Evolutionary conservation across 106 monocot genomes (phyloP), one percentile per base, ranked within the genome.

Genomic region (Dendrobium chrysotoxum): DNA sequence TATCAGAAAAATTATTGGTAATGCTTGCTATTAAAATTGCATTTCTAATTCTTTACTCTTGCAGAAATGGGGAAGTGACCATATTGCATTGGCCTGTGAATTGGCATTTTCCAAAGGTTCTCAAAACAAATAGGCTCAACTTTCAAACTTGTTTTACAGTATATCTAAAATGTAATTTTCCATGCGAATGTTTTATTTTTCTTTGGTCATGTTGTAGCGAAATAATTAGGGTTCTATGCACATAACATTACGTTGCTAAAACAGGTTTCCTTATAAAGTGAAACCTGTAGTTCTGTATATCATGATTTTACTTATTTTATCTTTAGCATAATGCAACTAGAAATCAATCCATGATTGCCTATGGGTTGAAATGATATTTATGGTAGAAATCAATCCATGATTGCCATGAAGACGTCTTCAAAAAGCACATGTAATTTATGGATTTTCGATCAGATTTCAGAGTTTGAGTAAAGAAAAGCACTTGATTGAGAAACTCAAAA

Each of bases 31-130:
- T 20, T 57, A 25, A 26, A 65, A 65, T 25, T 65, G 64, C n/a
- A 15, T 65, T 65, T 65, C 7, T 65, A 23, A 65, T 65, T 65
- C 64, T 61, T 8, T 61, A n/a, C 20, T 23, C 79, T 67, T 53
- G 78, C 87, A 92, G 92, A 92, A 80, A 85, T 92, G 92, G 92
- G 88, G 92, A 79, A 92, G 92, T 26, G 92, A 92, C 72, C 92
- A 92, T 76, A 77, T 92, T 30, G 92, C 92, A 54, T 83, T 92
- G 76, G 92, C 74, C 25, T 92, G 90, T 46, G 68, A 92, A 81
- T 77, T 92, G n/a, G 84, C 92, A 76, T 92, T 92, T 83, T 17
- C 67, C 0, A 79, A 82, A 12, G 78, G 35, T 50, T 31, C 4
- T n/a, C 18, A 44, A 10, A 74, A 38, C 31, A 80, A 53, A 25